Conservation (phyloP, 495 filamentous ascomycete genomes). For the Talaromyces wortmannii region DNA sequence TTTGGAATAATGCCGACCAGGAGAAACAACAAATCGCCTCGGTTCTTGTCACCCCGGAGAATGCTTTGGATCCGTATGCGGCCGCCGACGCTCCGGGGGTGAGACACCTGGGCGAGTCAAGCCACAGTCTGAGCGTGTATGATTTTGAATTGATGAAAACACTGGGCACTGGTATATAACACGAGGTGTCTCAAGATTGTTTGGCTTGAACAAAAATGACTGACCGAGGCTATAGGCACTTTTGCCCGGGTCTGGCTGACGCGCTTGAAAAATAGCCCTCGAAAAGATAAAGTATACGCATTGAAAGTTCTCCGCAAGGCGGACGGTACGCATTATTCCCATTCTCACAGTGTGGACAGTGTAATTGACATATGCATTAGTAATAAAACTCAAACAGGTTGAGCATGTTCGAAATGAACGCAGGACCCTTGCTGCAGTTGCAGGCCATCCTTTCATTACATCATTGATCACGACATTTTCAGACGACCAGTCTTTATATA, state of each 20-base stretch:
- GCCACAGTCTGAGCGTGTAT: slow-evolving; percentile 45
- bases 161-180: slow-evolving; percentile 68
- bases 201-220: slow-evolving; percentile 1
- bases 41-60: slow-evolving; percentile 36
- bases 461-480: slow-evolving; percentile 86
- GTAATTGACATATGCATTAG: slow-evolving; percentile 30
- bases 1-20: slow-evolving; percentile 28
- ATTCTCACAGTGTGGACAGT: not conserved
- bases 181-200: not conserved
- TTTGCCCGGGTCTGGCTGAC: slow-evolving; percentile 94
- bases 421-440: slow-evolving; percentile 75
- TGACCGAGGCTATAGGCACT: slow-evolving; percentile 54
- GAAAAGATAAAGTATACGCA: slow-evolving; percentile 73
- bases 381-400: slow-evolving; percentile 94
- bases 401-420: slow-evolving; percentile 96
- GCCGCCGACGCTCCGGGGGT: slow-evolving; percentile 46
- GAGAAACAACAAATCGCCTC: slow-evolving; percentile 41
- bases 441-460: slow-evolving; percentile 93
- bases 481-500: slow-evolving; percentile 81
- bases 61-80: slow-evolving; percentile 43
- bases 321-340: slow-evolving; percentile 44
- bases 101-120: slow-evolving; percentile 43
- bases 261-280: slow-evolving; percentile 51
- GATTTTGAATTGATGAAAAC: slow-evolving; percentile 88
- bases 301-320: slow-evolving; percentile 91